Evolutionary conservation across 352 stramenopile genomes (phyloP), one percentile per base, ranked within the genome.

Genomic region (Phytophthora rubi): DNA sequence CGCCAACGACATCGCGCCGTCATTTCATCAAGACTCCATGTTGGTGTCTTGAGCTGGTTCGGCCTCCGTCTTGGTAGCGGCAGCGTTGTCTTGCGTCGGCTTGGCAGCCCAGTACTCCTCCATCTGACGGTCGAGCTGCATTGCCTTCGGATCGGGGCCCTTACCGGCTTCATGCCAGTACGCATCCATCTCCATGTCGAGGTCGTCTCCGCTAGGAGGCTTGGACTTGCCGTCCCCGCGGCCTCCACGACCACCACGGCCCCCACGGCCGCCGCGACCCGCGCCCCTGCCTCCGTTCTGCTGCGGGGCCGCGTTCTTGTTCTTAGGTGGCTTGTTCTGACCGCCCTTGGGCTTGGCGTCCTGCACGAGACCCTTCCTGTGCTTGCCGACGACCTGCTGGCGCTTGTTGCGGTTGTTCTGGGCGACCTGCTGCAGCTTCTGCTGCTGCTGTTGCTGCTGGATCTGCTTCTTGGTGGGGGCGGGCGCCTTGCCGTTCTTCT

Each of bases 81-180:
- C 35, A 8, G 53, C 32, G 42, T 75, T 73, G 15, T 79, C 77
- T 48, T 71, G 60, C 48, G 86, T 75, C 23, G 86, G 88, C 75
- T 97, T 96, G 49, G 77, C 80, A 18, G 88, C 89, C 91, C 91
- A 97, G 79, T 97, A 97, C 44, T 91, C 75, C 37, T 97, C 91
- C 83, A 97, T 93, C 60, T 96, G 86, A 37, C 88, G 86, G 63
- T 97, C 90, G 48, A 97, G 71, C 42, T 88, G 76, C 28, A 69
- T 81, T 15, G 86, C 79, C 69, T 97, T 89, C 6, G 91, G 91
- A 61, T 97, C 89, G 8, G 90, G 91, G 26, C 91, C 91, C 70
- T 97, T 97, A 28, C 91, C 91, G 21, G 83, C 91, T 64, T 93
- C 67, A 58, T 93, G 84, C 91, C 91, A 97, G 74, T 97, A 97